Evolutionary conservation across 208 protist genomes (phyloP), one percentile per base, ranked within the genome.

Genomic region (Phytomonas sp.): DNA sequence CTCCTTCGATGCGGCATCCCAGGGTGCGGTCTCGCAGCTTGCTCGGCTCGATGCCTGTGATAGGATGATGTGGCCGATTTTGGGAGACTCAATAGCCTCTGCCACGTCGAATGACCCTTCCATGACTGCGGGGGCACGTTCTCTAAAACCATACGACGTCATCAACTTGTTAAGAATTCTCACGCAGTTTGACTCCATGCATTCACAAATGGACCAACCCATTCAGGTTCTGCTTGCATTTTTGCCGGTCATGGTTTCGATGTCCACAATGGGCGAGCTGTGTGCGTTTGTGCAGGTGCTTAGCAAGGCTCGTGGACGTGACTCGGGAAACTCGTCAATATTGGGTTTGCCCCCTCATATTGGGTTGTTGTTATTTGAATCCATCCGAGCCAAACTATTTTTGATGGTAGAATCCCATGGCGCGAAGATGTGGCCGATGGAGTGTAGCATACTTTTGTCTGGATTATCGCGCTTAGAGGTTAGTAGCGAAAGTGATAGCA

Each of bases 381-480:
- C 83, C 7, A 66, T 86, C 32, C 79, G 87, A 29, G 79, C 87
- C 26, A 76, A 70, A 16, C 61, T 92, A 0, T 89, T 89, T 78
- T 45, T 88, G 10, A 64, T 81, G 63, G 75, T 42, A 30, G 78
- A 84, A 67, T 73, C 77, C 16, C 73, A 89, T 19, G 72, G 69
- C 10, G 65, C 60, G n/a, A 73, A 80, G 59, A 63, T 92, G 23
- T 82, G 87, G 30, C 78, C 82, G 45, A 70, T 81, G 62, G 87
- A 92, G 60, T 88, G 82, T 71, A 88, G 84, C 31, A 8, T 81
- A 10, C 75, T 92, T 16, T 59, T 92, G 23, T 73, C 80, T 16
- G 79, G 64, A 45, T 73, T 92, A 30, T 82, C 87, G 10, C 83
- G 84, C 16, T 85, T 82, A 70, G 80, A 88, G 31, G 34, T 1